phyloP scores from a whole-genome alignment of 139 green algal species.

The Chloropicon primus region DNA sequence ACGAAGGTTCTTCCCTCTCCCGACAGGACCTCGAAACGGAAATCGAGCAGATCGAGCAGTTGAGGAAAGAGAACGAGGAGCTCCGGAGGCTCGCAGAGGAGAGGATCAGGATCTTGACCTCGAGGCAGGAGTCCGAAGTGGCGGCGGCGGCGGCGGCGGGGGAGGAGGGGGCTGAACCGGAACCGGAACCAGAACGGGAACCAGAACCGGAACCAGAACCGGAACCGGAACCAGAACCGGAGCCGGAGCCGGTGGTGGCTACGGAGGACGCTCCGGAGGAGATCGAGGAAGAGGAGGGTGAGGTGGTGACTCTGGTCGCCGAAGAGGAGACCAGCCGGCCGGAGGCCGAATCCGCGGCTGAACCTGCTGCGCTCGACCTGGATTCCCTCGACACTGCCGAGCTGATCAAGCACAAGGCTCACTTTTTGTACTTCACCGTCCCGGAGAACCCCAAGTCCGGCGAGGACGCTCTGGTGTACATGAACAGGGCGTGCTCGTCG shows the following conservation, averaged over 20 bases:
- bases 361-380: not conserved
- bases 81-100: not conserved
- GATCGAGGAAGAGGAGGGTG: slow-evolving; percentile 2
- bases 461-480: slow-evolving; percentile 33
- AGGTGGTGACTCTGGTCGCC: not conserved
- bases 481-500: slow-evolving; percentile 30
- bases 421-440: slow-evolving; percentile 39
- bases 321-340: not conserved
- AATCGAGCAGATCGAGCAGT: not conserved
- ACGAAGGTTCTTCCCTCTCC: no score
- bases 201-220: not conserved
- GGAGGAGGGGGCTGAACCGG: not conserved
- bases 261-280: not conserved
- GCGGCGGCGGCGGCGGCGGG: not conserved
- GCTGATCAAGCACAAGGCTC: not conserved
- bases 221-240: not conserved
- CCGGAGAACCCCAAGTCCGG: slow-evolving; percentile 53
- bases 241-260: not conserved
- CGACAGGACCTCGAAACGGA: no score
- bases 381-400: not conserved
- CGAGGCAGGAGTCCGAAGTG: not conserved
- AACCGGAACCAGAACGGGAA: not conserved
- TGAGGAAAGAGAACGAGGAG: slow-evolving; percentile 1
- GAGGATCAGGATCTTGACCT: not conserved
- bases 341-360: not conserved